Percentiles rank a stretch among this genome's conserved stretches.
Conservation (phyloP, 345 rosid genomes). For the Citrus reticulata region DNA sequence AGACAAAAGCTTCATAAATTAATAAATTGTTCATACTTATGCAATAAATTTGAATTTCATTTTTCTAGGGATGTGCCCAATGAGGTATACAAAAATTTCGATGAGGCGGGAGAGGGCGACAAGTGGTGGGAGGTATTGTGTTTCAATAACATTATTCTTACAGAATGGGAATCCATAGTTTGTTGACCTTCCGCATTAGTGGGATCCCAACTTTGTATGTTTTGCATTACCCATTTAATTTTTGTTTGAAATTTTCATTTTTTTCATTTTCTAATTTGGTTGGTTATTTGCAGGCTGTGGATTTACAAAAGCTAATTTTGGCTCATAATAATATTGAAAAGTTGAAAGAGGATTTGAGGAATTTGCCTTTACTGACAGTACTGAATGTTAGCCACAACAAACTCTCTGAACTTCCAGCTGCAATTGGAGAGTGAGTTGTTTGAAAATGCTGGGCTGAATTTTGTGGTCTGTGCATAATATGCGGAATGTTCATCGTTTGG, state of each 20-base stretch:
- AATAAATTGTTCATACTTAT: neutral
- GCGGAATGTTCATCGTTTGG: neutral
- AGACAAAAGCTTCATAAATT: neutral
- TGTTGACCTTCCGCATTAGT: too few species aligned
- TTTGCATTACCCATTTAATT: neutral
- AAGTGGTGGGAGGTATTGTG: slow-evolving; percentile 97
- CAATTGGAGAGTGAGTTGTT: slow-evolving; percentile 75
- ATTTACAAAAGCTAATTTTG: slow-evolving; percentile 82
- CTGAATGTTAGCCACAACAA: slow-evolving; percentile 82
- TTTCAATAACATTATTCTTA: neutral
- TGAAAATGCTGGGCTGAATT: neutral
- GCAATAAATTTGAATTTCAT: neutral
- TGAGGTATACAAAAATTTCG: slow-evolving; percentile 61
- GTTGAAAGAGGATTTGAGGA: slow-evolving; percentile 73
- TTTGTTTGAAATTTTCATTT: neutral
- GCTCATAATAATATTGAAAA: slow-evolving; percentile 81
- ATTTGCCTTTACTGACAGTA: slow-evolving; percentile 58
- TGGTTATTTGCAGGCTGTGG: slow-evolving; percentile 58
- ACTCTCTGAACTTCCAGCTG: slow-evolving; percentile 66
- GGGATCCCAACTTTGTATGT: neutral
- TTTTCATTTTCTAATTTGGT: neutral
- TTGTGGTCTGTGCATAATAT: neutral
- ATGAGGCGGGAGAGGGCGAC: slow-evolving; percentile 67
- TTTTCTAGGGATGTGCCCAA: slow-evolving; percentile 64
- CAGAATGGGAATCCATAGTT: too few species aligned